Evolutionary conservation across 208 protist genomes (phyloP), one percentile per base, ranked within the genome.

Genomic region (Angomonas ambiguus): DNA sequence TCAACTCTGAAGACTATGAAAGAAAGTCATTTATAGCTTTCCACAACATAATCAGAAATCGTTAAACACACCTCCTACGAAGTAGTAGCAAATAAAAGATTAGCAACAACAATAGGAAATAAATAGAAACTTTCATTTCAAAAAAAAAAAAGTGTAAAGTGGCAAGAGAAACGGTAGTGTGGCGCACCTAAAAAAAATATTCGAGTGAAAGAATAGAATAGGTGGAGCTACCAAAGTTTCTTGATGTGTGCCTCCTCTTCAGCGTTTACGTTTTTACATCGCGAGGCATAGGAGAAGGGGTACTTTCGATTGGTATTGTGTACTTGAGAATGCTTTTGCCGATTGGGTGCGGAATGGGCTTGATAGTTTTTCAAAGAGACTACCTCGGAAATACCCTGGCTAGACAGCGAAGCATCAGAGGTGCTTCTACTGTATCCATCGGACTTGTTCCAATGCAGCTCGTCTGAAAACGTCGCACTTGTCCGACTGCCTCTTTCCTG

Each of bases 141-240:
- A 10, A 60, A 38, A 32, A 69, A 25, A 22, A 58, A 48, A 41
- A 48, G 34, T 49, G 49, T 61, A 51, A 32, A 51, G 18, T n/a
- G 16, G 20, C 2, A 56, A 33, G 65, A 56, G n/a, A n/a, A n/a
- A n/a, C n/a, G n/a, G n/a, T n/a, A n/a, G n/a, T n/a, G n/a, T n/a
- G n/a, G n/a, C n/a, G n/a, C n/a, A n/a, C n/a, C n/a, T n/a, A n/a
- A n/a, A n/a, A n/a, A n/a, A n/a, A n/a, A n/a, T n/a, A n/a, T n/a
- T n/a, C n/a, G n/a, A n/a, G n/a, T n/a, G n/a, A 53, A 49, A 58
- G 49, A 71, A 62, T 41, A 25, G 62, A 62, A 51, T 8, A 56
- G 31, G 48, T 32, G 2, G 30, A 61, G 6, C 48, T 22, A 57
- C 10, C 8, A 68, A 27, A 51, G 48, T 4, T 24, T 51, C 30